Conservation (phyloP, 805 yeast species). For the Zygotorulaspora florentina region DNA sequence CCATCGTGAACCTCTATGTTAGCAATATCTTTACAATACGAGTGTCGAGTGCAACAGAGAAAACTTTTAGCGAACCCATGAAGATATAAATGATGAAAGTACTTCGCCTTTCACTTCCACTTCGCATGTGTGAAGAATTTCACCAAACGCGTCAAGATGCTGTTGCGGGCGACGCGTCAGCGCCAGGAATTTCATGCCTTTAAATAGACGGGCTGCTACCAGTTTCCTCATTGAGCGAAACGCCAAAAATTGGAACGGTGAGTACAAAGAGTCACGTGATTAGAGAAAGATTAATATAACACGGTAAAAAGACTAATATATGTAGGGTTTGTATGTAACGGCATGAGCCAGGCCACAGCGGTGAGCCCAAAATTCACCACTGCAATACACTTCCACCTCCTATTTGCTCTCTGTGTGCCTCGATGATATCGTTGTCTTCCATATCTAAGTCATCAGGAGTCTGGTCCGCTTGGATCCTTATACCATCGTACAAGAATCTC, state of each 20-base stretch:
- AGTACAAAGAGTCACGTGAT: neutral
- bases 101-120: neutral
- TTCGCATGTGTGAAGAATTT: neutral
- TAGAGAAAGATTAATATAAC: neutral
- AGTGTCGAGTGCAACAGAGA: neutral
- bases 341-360: neutral
- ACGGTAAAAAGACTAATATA: neutral
- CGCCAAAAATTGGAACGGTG: neutral
- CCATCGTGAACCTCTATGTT: slow-evolving; percentile 3
- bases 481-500: slow-evolving; percentile 91
- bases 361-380: neutral
- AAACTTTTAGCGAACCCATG: neutral
- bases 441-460: slow-evolving; percentile 92
- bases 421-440: slow-evolving; percentile 94
- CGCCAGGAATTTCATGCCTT: neutral
- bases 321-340: neutral
- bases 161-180: neutral
- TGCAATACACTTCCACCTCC: slow-evolving; percentile 41
- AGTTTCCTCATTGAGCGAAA: neutral
- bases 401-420: slow-evolving; percentile 94
- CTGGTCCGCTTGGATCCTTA: slow-evolving; percentile 78
- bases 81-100: neutral
- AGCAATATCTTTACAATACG: neutral
- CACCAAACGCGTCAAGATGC: neutral
- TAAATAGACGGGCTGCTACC: neutral